These are phyloP conservation scores for Fraxinus latifolia DNA, from an alignment of 305 asterid genomes.

Conservation along the genomic window DNA sequence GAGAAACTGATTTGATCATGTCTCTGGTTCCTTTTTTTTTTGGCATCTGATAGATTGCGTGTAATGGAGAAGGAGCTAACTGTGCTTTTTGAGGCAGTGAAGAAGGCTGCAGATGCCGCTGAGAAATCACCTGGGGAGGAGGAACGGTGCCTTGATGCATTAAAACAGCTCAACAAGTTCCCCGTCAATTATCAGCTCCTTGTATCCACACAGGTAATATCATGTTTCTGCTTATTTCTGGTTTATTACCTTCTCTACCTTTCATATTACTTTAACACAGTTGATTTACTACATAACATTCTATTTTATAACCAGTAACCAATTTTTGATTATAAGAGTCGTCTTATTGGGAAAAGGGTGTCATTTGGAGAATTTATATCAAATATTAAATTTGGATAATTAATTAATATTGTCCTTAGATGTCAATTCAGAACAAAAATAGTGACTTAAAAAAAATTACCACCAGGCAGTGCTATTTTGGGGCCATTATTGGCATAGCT, in stretches of 20 bases:
- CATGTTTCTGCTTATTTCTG: background rate
- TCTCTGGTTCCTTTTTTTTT: background rate
- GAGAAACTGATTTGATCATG: background rate
- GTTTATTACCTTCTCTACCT: background rate
- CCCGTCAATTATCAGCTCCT: constrained; percentile 85
- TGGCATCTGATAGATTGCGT: constrained; percentile 20
- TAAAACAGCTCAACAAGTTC: constrained; percentile 62
- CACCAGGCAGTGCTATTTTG: background rate
- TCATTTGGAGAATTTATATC: background rate
- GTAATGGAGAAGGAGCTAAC: constrained; percentile 82
- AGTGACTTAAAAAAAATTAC: background rate
- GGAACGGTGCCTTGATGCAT: constrained; percentile 69
- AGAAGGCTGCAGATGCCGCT: constrained; percentile 76
- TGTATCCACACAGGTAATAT: constrained; percentile 75
- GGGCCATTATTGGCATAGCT: background rate
- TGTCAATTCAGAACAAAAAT: background rate
- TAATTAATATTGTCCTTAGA: background rate
- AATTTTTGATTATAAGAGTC: background rate
- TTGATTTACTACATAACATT: background rate
- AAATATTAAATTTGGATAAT: background rate
- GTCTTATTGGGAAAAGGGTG: background rate
- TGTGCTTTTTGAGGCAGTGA: constrained; percentile 69
- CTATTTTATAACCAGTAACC: background rate
- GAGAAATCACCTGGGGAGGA: constrained; percentile 61
- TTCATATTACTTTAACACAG: background rate